Conservation (phyloP, 208 protist genomes). For the Acanthamoeba triangularis region DNA sequence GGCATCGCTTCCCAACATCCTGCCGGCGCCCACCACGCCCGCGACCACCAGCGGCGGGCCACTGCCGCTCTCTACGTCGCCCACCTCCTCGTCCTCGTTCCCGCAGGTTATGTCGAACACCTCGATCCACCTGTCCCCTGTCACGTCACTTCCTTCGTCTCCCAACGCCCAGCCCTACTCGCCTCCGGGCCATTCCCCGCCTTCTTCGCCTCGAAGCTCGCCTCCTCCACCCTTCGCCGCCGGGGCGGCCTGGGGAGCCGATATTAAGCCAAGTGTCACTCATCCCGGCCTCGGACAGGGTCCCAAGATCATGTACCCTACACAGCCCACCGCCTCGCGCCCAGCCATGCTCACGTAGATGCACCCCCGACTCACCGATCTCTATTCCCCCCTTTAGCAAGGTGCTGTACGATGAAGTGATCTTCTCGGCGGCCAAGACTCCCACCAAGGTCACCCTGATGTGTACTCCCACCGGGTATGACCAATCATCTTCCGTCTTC, state of each 20-base stretch:
- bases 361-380: neutral
- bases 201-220: conserved; percentile 31
- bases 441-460: conserved; percentile 62
- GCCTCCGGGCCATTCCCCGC: conserved; percentile 5
- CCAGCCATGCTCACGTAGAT: neutral
- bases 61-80: neutral
- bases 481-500: neutral
- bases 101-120: neutral
- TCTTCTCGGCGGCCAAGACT: conserved; percentile 43
- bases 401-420: conserved; percentile 51
- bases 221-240: neutral
- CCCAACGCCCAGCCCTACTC: conserved; percentile 10
- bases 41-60: neutral
- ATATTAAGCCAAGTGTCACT: neutral
- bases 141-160: neutral
- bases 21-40: neutral
- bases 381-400: neutral
- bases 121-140: neutral
- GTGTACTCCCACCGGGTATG: conserved; percentile 53
- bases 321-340: neutral
- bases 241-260: neutral
- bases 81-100: neutral
- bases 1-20: neutral
- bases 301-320: conserved; percentile 53
- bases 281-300: neutral